A percentile compares a stretch with the other conserved stretches of the same genome.
phyloP scores from a whole-genome alignment of 2,329 filamentous ascomycete species.

The Rhytidhysteron rufulum region DNA sequence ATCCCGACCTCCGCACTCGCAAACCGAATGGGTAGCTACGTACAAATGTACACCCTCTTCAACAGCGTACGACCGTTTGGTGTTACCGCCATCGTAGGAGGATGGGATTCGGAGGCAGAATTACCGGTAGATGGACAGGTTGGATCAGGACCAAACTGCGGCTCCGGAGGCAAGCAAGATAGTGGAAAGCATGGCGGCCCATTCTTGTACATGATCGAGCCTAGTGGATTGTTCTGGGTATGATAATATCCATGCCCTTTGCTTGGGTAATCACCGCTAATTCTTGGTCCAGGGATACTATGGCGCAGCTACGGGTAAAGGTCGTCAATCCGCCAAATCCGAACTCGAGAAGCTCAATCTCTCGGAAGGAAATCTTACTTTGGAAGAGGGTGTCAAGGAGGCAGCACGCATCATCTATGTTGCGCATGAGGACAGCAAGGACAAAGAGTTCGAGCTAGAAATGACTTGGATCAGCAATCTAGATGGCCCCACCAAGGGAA shows the following conservation, averaged over 20 bases:
- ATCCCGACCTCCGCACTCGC: constrained; percentile 87
- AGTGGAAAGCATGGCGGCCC: constrained; percentile 80
- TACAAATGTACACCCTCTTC: constrained; percentile 97
- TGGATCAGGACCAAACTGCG: constrained; percentile 71
- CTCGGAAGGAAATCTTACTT: constrained; percentile 67
- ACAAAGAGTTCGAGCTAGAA: constrained; percentile 99
- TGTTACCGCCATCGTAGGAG: constrained; percentile 89
- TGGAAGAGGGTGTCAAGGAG: constrained; percentile 90
- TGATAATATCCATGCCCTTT: constrained; percentile 11
- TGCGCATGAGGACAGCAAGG: constrained; percentile 97
- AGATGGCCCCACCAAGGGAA: constrained; percentile 85
- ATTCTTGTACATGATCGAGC: constrained; percentile 98
- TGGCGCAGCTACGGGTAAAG: constrained; percentile 94
- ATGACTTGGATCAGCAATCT: constrained; percentile 95
- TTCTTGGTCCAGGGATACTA: constrained; percentile 70
- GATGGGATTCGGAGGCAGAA: constrained; percentile 87
- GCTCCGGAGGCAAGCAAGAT: constrained; percentile 77
- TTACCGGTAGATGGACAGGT: constrained; percentile 86
- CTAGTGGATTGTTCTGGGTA: constrained; percentile 92
- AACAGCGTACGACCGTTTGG: constrained; percentile 95
- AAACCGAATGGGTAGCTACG: constrained; percentile 89
- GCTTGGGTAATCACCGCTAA: background rate
- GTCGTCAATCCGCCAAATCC: constrained; percentile 92
- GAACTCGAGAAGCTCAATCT: constrained; percentile 98
- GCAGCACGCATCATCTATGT: constrained; percentile 96